A percentile compares a stretch with the other conserved stretches of the same genome.
phyloP scores from a whole-genome alignment of 257 asterid species.

The Solanum corneliomulleri region DNA sequence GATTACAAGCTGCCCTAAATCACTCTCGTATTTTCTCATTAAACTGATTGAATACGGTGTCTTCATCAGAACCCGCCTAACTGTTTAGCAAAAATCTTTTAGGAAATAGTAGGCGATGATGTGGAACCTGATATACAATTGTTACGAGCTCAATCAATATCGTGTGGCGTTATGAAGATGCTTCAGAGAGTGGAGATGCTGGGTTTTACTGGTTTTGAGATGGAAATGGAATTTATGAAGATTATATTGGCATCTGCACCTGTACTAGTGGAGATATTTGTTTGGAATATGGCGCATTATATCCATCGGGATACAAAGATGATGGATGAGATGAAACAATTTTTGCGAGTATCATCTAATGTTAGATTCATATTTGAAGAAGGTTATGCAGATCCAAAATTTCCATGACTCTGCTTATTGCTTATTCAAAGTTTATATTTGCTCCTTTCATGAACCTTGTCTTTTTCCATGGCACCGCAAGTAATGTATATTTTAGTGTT shows the following conservation, averaged over 20 bases:
- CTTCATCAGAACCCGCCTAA: background rate
- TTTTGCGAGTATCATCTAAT: slow-evolving; percentile 30
- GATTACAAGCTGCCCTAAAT: slow-evolving; percentile 43
- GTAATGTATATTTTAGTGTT: no score
- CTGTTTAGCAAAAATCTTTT: background rate
- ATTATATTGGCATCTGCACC: slow-evolving; percentile 42
- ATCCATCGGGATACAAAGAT: slow-evolving; percentile 31
- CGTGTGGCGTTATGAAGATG: slow-evolving; percentile 18
- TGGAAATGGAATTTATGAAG: slow-evolving; percentile 53
- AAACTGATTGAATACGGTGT: background rate
- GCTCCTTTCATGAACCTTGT: no score
- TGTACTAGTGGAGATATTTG: slow-evolving; percentile 35
- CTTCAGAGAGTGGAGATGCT: slow-evolving; percentile 17
- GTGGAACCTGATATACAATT: slow-evolving; percentile 37
- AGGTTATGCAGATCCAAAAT: background rate
- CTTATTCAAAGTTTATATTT: no score
- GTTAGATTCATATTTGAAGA: slow-evolving; percentile 18
- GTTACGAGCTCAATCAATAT: slow-evolving; percentile 28
- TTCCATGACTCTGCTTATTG: background rate
- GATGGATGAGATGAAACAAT: slow-evolving; percentile 34
- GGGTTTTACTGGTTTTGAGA: background rate
- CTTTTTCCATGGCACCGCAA: no score
- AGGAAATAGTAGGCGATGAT: slow-evolving; percentile 2
- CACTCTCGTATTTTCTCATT: background rate
- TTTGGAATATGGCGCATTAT: slow-evolving; percentile 19